Conservation (phyloP, 129 eudicot genomes). For the Saposhnikovia divaricata region DNA sequence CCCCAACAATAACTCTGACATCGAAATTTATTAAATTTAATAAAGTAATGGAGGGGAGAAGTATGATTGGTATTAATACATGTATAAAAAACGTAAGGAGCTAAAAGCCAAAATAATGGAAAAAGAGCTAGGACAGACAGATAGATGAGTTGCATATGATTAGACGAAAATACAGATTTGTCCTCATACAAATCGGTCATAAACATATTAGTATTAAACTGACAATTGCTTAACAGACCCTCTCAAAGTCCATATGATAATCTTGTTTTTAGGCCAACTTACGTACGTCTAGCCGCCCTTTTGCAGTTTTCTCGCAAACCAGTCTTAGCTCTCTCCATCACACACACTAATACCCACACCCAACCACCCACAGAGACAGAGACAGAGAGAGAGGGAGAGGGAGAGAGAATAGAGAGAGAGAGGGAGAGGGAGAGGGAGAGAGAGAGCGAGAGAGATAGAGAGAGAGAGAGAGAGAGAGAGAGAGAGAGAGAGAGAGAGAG, state of each 20-base stretch:
- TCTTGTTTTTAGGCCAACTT: background rate
- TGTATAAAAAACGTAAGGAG: too few relatives aligned
- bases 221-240: background rate
- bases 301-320: background rate
- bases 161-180: background rate
- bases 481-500: background rate
- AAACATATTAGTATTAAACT: background rate
- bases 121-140: background rate
- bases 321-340: background rate
- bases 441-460: background rate
- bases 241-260: background rate
- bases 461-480: background rate
- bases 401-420: background rate
- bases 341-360: background rate
- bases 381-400: background rate
- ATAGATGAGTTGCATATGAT: background rate
- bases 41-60: too few relatives aligned
- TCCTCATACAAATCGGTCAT: background rate
- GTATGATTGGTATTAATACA: too few relatives aligned
- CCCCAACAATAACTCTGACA: too few relatives aligned
- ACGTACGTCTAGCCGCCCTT: background rate
- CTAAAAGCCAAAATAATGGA: background rate
- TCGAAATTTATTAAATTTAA: too few relatives aligned
- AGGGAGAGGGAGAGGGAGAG: background rate
- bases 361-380: too few relatives aligned